phyloP scores from a whole-genome alignment of 495 filamentous ascomycete genomes.

The Evansstolkia leycettana region DNA sequence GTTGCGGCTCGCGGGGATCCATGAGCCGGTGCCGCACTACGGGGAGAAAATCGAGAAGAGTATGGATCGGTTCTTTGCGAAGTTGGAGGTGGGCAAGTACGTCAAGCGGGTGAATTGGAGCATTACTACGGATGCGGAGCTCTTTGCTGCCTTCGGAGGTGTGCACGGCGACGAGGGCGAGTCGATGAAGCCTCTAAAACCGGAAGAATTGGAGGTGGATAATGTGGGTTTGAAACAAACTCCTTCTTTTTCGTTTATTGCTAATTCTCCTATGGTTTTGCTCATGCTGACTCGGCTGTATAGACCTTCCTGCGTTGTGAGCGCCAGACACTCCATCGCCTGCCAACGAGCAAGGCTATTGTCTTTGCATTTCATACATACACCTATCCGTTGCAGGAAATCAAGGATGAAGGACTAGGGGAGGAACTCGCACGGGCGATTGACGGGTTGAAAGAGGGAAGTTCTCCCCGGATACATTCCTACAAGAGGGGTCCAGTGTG shows the following conservation, averaged over 20 bases:
- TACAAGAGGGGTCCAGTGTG: conserved; percentile 61
- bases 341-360: conserved; percentile 52
- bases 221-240: conserved; percentile 18
- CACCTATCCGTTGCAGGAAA: conserved; percentile 49
- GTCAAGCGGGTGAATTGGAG: conserved; percentile 46
- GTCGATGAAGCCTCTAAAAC: conserved; percentile 21
- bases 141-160: conserved; percentile 41
- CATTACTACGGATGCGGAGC: conserved; percentile 40
- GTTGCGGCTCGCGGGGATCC: conserved; percentile 50
- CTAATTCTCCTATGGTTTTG: conserved; percentile 1
- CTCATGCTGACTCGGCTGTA: conserved; percentile 1
- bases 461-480: conserved; percentile 49
- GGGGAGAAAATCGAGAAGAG: conserved; percentile 54
- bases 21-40: conserved; percentile 59
- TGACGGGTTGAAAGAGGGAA: conserved; percentile 58
- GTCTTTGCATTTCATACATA: conserved; percentile 78
- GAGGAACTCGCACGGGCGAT: conserved; percentile 57
- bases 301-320: conserved; percentile 56
- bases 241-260: neutral
- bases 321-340: conserved; percentile 62
- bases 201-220: conserved; percentile 36
- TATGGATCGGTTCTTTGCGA: conserved; percentile 66
- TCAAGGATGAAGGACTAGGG: conserved; percentile 58
- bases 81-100: conserved; percentile 24
- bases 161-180: conserved; percentile 29